phyloP scores from a whole-genome alignment of 2,329 filamentous ascomycete species.

The Alternaria arbusti region DNA sequence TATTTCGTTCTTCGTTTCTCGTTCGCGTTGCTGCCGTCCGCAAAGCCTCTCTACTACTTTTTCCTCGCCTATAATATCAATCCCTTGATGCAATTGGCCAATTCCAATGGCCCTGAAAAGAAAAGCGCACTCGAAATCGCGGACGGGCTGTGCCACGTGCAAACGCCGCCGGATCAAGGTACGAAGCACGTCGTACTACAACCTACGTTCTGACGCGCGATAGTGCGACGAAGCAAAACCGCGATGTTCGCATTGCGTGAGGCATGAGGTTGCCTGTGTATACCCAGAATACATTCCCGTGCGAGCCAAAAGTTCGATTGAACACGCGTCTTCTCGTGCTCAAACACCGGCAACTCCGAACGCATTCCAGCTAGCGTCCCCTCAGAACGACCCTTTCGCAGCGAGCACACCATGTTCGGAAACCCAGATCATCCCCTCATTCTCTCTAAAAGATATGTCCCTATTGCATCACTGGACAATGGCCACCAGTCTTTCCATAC shows the following conservation, averaged over 20 bases:
- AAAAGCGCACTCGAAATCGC: constrained; percentile 25
- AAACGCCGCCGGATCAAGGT: constrained; percentile 32
- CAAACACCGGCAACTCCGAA: neutral
- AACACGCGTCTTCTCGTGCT: neutral
- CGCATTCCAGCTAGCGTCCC: neutral
- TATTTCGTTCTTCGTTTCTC: constrained; percentile 17
- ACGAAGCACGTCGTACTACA: neutral
- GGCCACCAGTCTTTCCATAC: constrained; percentile 18
- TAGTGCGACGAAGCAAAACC: constrained; percentile 26
- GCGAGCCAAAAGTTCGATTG: neutral
- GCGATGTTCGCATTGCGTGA: constrained; percentile 18
- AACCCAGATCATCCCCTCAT: neutral
- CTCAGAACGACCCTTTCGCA: neutral
- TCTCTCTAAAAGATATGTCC: constrained; percentile 20
- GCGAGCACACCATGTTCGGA: neutral
- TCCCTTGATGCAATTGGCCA: neutral
- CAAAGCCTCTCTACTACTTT: neutral
- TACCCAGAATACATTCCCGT: constrained; percentile 3
- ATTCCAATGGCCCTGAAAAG: constrained; percentile 8
- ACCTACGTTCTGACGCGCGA: neutral
- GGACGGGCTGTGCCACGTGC: constrained; percentile 22
- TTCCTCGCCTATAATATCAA: neutral
- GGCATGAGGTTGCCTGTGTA: constrained; percentile 10
- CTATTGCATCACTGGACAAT: constrained; percentile 29
- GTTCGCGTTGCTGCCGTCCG: neutral